Evolutionary conservation across 108 stramenopile species (phyloP), one percentile per base, ranked within the genome.

Genomic region (Cyclostephanos tholiformis): DNA sequence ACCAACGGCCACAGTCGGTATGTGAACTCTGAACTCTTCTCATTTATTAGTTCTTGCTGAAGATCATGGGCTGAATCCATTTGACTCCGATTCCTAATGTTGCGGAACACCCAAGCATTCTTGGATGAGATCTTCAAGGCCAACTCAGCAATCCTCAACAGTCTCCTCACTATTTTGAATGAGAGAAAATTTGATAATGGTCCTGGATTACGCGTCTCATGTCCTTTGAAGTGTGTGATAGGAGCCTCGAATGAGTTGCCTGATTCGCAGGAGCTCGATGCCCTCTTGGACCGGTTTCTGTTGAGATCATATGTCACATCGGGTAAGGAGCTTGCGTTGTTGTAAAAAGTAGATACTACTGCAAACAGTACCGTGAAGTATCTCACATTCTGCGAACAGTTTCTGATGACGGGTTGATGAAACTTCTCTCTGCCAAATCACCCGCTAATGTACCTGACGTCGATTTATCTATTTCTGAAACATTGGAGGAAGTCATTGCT

Each of bases 71-170:
- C n/a, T 26, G 22, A 9, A 9, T 55, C 22, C 53, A 1, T 1
- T 26, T 22, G 36, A 36, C 36, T 36, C 36, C 36, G 6, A 36
- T 36, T 4, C 36, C 36, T 4, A 36, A 36, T 6, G 6, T 6
- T 36, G 36, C 6, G 6, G 36, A 36, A 22, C 20, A 10, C 26
- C 25, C 17, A 55, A 57, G 69, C 63, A 32, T 81, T 81, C 50
- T 44, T 78, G 17, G 88, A 89, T 66, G 91, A 92, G 66, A 92
- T 92, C 26, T 92, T 92, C 79, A 89, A 90, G 62, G 89, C 91
- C 23, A 88, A 90, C 57, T 84, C 83, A 50, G 83, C 88, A n/a
- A 89, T 92, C 17, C 79, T 92, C 56, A 89, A 89, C 60, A 88
- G 89, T 10, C 78, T 92, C 13, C 72, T 92, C 29, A 88, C 89